Base-by-base conservation (phyloP, 2,329 filamentous ascomycete species). In the Aspergillus japonicus region DNA sequence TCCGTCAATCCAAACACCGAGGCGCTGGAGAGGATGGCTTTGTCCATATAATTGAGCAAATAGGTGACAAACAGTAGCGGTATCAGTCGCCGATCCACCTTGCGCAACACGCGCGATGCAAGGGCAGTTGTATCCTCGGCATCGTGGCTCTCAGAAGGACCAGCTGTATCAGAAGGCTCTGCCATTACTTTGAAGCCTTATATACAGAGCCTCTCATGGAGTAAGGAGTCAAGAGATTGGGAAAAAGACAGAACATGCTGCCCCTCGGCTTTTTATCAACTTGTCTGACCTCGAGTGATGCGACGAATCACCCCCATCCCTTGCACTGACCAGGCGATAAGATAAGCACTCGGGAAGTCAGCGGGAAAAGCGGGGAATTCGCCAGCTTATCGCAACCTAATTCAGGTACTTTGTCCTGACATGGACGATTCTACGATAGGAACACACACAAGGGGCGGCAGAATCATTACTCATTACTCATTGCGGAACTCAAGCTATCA, bases 1-100 rank as follows among this genome's bases (percentile, higher is more conserved):
- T 82, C 71, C 5, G 74, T 73, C n/a, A 85, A 67, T 0, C 83
- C 84, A 63, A 87, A 86, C 0, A 87, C 82, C 4, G 83, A 77
- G 0, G 85, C 84, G 60, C 80, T 84, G 0, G 82, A 83, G 1
- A 85, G 68, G 58, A 84, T 84, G 0, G 80, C 81, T 68, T 87
- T 87, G 70, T 87, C 85, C 77, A 87, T 84, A 59, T 86, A 87
- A 66, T 85, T 85, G 62, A 87, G 69, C 74, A 82, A 82, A 66
- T 87, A 87, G 0, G 82, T 85, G 47, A 82, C 64, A 61, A 86
- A 86, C 10, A 87, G 71, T 11, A 87, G 71, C 0, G 85, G 83
- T 5, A 87, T 80, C 10, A 87, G 73, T 12, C 75, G 74, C 63
- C 72, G 73, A 68, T 87, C 85, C 60, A 87, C 86, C 69, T 86